phyloP scores from a whole-genome alignment of 306 rosid species.

The Cicer arietinum region DNA sequence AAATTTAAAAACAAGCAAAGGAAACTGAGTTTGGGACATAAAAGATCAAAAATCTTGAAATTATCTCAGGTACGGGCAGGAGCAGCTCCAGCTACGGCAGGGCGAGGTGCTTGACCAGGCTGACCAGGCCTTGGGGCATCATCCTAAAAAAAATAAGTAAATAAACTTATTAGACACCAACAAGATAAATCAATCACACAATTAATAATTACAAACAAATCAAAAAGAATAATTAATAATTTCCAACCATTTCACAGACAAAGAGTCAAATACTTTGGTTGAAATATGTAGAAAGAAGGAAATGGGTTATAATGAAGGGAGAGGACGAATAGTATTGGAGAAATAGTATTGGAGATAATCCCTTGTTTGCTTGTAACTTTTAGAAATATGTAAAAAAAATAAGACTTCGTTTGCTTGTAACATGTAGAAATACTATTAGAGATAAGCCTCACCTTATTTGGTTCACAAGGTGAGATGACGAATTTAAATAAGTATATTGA shows the following conservation, averaged over 20 bases:
- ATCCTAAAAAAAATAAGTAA: constrained; percentile 50
- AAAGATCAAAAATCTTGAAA: constrained; percentile 1
- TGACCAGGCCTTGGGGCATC: constrained; percentile 75
- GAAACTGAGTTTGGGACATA: neutral
- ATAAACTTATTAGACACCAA: constrained; percentile 5
- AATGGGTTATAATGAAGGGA: neutral
- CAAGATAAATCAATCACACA: neutral
- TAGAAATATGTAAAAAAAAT: too few species aligned
- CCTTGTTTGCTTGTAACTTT: neutral
- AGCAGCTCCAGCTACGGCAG: constrained; percentile 60
- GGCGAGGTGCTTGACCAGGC: constrained; percentile 74
- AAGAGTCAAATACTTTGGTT: neutral
- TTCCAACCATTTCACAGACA: neutral
- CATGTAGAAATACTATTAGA: neutral
- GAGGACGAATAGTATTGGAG: too few species aligned
- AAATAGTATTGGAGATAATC: neutral
- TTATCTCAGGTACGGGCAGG: constrained; percentile 47
- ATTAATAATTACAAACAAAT: neutral
- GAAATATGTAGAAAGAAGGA: neutral
- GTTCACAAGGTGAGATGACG: too few species aligned
- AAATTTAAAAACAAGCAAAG: neutral
- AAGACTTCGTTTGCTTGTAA: too few species aligned
- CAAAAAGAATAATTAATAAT: neutral
- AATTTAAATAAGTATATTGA: too few species aligned
- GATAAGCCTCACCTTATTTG: neutral